Base-by-base conservation (phyloP, 1,139 yeast genomes). In the Candida tropicalis region DNA sequence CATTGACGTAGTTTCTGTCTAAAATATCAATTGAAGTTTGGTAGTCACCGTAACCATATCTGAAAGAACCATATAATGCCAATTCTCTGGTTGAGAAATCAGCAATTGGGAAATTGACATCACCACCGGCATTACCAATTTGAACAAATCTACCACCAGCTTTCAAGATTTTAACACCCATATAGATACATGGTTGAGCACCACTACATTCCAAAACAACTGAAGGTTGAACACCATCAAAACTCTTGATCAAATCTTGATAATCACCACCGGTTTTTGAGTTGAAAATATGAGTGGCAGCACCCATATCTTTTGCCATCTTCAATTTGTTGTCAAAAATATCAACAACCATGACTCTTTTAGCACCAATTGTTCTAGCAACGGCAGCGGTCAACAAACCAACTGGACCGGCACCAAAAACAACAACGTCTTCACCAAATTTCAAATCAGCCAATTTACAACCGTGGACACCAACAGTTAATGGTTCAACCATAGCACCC, bases 341-440 rank as follows among this genome's bases (percentile, higher is more conserved):
- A 61, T 87, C 95, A 35, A 85, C 79, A 46, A 85, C 74, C 52
- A 82, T 73, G 39, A 87, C 77, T 25, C 78, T 75, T 28, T 83
- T 70, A 5, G 97, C 96, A 28, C 97, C 97, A 53, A 85, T 87
- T 11, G 91, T 87, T 44, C 77, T 77, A 16, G 95, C 95, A 26
- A 84, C 84, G 33, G 86, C 79, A 27, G 95, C 96, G 41, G 84
- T 74, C 48, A 90, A 71, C 40, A 90, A 67, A 28, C 97, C 97
- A 49, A 90, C 93, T 8, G 97, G 97, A 10, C 97, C 97, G 24
- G 96, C 97, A 41, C 97, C 97, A 54, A 87, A 85, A 4, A 90
- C 86, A 32, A 83, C 82, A 20, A 84, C 87, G 10, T 77, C 72
- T 49, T 87, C 95, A 48, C 95, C 95, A 51, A 86, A 81, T 35